Base-by-base conservation (phyloP, 1,284 basidiomycete species). In the Puccinia novopanici region DNA sequence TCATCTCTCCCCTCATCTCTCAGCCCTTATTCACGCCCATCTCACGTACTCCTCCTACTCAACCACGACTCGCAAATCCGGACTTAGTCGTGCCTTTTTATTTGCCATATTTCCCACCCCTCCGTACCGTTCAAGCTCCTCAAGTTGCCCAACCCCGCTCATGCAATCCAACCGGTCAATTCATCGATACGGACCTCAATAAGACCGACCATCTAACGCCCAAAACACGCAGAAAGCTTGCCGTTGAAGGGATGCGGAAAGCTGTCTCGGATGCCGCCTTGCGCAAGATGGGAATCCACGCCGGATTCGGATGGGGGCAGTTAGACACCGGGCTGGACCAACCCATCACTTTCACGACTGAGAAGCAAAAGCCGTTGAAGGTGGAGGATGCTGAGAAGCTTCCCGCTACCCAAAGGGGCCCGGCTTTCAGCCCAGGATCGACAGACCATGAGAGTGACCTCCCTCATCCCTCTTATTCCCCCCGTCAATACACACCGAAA, bases 401-500 rank as follows among this genome's bases (percentile, higher is more conserved):
- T 24, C 3, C 72, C 13, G n/a, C n/a, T 24, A 4, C 50, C n/a
- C 42, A 34, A 37, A 0, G 27, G 3, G 40, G 30, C 19, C 37
- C 40, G n/a, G 15, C 40, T 0, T 12, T 72, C 34, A 55, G 50
- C 42, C 54, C 72, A 27, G 22, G 40, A 27, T 54, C 40, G 22
- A 34, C 34, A 34, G 34, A n/a, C 22, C 72, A 9, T 2, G 55
- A 74, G 34, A 55, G 34, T 40, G 54, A 57, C n/a, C 6, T 48
- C 22, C 52, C n/a, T 24, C 55, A 57, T 19, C 54, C 37, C 37
- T 42, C 72, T 24, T 74, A 57, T 55, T 74, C 72, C 15, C 72
- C 72, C 40, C 72, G 72, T 74, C 72, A 74, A 57, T 74, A 74
- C 55, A 74, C 55, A 9, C 72, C 72, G 22, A 74, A 74, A 50